Base-by-base conservation (phyloP, 495 filamentous ascomycete species). In the Hypoxylon lienhwacheense region DNA sequence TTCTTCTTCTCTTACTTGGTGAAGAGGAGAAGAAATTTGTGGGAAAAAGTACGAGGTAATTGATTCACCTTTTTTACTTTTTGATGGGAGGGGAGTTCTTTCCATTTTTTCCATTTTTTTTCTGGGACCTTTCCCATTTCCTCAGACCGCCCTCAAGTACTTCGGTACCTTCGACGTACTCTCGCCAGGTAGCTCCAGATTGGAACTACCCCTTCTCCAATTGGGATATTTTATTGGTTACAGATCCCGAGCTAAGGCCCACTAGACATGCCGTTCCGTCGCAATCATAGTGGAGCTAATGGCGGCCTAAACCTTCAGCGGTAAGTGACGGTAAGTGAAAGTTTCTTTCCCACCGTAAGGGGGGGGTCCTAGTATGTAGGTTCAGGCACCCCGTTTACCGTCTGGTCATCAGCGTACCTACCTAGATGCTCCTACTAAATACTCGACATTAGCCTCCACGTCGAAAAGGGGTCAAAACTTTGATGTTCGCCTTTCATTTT, bases 101-200 rank as follows among this genome's bases (percentile, higher is more conserved):
- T 24, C 28, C 6, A 22, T 35, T 35, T 7, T 6, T 35, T 6
- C 3, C 7, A 35, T 11, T 7, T 5, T 37, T 15, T 20, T 3
- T 10, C 16, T n/a, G 14, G 21, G 5, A 17, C 7, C 21, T 41
- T 55, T 47, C 58, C 58, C 47, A 61, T 52, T 53, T 53, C 48
- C 45, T 36, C 58, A 61, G 58, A 61, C 58, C 58, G 58, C 58
- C 47, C 41, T 49, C 24, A n/a, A n/a, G n/a, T n/a, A n/a, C n/a
- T n/a, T n/a, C n/a, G n/a, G n/a, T n/a, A n/a, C n/a, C n/a, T n/a
- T n/a, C n/a, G n/a, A n/a, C n/a, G n/a, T n/a, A n/a, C n/a, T n/a
- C 43, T 26, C 26, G 14, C 37, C 25, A 21, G 20, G 19, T 35
- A 47, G 17, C 47, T 47, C 36, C 19, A 43, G 48, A 48, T 35